Evolutionary conservation across 2,329 filamentous ascomycete species (phyloP).

Genomic region (Pyrenochaeta sp.): DNA sequence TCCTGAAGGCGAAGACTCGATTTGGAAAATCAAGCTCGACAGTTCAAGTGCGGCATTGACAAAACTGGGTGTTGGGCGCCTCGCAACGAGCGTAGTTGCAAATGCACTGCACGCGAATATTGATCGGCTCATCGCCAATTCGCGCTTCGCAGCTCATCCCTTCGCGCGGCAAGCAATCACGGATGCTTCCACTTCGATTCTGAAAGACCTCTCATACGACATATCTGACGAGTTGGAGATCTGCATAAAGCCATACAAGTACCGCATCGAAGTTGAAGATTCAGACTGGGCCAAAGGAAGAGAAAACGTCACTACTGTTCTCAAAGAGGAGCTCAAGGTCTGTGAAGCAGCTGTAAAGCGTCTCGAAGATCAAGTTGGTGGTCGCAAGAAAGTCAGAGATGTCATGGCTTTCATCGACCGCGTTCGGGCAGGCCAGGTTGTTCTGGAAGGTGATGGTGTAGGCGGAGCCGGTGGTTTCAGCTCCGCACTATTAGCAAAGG

Average conservation of each 20-base stretch:
- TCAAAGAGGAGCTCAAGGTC: constrained; percentile 87
- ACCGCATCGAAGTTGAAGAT: constrained; percentile 93
- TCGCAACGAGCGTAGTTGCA: constrained; percentile 91
- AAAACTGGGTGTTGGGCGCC: constrained; percentile 88
- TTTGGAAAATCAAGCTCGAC: constrained; percentile 95
- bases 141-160: constrained; percentile 87
- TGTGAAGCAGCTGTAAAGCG: constrained; percentile 80
- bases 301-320: constrained; percentile 78
- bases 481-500: constrained; percentile 80
- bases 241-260: constrained; percentile 99
- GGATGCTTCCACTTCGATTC: constrained; percentile 85
- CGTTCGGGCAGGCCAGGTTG: constrained; percentile 82
- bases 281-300: constrained; percentile 86
- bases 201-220: constrained; percentile 95
- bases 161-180: constrained; percentile 93
- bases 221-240: constrained; percentile 98
- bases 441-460: constrained; percentile 81
- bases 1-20: constrained; percentile 72
- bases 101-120: constrained; percentile 86
- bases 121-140: constrained; percentile 77
- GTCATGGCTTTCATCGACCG: constrained; percentile 92
- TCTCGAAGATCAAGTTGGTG: constrained; percentile 80
- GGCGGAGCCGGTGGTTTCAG: constrained; percentile 95
- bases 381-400: constrained; percentile 84
- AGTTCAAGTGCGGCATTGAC: constrained; percentile 89